Percentiles rank a stretch among this genome's conserved stretches.
Conservation (phyloP, 2,329 filamentous ascomycete species). For the Trichoderma brevicompactum region DNA sequence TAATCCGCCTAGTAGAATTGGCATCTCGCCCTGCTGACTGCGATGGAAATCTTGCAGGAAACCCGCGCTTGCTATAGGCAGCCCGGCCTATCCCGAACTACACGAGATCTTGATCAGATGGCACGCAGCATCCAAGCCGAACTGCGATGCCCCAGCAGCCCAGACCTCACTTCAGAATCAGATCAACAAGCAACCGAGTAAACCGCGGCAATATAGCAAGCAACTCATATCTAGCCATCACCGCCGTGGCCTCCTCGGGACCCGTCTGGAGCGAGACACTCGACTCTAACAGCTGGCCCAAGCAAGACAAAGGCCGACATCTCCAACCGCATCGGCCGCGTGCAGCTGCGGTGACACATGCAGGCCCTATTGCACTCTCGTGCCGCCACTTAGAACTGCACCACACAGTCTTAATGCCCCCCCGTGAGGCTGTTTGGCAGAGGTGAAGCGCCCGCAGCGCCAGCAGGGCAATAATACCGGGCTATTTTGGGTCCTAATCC, state of each 20-base stretch:
- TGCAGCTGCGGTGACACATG: conserved; percentile 27
- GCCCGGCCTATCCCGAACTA: no score
- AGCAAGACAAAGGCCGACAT: neutral
- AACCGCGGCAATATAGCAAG: neutral
- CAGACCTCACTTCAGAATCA: no score
- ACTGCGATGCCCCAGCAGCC: no score
- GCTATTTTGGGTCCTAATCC: neutral
- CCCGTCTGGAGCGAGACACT: neutral
- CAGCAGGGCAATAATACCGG: neutral
- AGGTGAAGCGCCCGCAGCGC: neutral
- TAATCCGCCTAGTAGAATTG: no score
- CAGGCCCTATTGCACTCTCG: neutral
- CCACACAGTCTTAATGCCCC: neutral
- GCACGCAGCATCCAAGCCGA: no score
- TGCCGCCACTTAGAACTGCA: conserved; percentile 10
- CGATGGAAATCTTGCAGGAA: no score
- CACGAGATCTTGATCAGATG: no score
- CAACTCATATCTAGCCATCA: neutral
- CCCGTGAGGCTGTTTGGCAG: no score
- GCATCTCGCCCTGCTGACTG: no score
- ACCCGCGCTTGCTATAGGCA: no score
- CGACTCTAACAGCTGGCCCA: neutral
- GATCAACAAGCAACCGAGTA: no score
- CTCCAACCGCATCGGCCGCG: conserved; percentile 12
- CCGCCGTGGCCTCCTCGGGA: no score